Conservation (phyloP, 208 protist genomes). For the Herpetomonas samuelpessoai region DNA sequence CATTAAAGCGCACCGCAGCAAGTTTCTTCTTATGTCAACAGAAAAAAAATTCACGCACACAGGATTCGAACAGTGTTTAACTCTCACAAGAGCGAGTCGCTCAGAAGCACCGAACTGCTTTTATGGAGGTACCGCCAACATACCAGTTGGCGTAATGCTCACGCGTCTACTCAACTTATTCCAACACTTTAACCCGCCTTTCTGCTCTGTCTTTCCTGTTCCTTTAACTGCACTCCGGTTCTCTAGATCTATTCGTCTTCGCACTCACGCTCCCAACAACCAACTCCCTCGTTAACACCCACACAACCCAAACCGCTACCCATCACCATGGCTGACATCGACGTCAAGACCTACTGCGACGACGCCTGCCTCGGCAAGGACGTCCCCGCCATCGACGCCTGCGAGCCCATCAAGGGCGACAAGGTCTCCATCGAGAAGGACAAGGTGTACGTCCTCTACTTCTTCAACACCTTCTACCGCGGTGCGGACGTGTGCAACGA, state of each 20-base stretch:
- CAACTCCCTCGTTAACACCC: background rate
- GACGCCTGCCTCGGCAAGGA: constrained; percentile 68
- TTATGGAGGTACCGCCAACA: too few relatives aligned
- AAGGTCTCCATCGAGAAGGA: constrained; percentile 40
- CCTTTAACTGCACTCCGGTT: too few relatives aligned
- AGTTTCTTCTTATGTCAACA: too few relatives aligned
- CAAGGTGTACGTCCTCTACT: constrained; percentile 88
- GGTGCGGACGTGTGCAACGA: constrained; percentile 87
- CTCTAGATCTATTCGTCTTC: constrained; percentile 1
- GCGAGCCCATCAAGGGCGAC: constrained; percentile 78
- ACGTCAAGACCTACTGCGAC: constrained; percentile 88
- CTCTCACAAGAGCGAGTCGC: too few relatives aligned
- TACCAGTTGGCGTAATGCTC: too few relatives aligned
- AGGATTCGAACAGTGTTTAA: too few relatives aligned
- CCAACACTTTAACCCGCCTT: too few relatives aligned
- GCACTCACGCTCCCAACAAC: background rate
- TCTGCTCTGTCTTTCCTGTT: too few relatives aligned
- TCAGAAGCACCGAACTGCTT: too few relatives aligned
- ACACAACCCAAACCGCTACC: background rate
- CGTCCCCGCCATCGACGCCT: constrained; percentile 52
- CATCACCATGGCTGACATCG: constrained; percentile 70
- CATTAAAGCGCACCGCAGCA: too few relatives aligned
- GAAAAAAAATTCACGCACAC: too few relatives aligned
- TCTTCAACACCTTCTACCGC: constrained; percentile 92
- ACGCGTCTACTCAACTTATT: too few relatives aligned